phyloP scores from a whole-genome alignment of 2,329 filamentous ascomycete genomes.

The Fusarium nematophilum region DNA sequence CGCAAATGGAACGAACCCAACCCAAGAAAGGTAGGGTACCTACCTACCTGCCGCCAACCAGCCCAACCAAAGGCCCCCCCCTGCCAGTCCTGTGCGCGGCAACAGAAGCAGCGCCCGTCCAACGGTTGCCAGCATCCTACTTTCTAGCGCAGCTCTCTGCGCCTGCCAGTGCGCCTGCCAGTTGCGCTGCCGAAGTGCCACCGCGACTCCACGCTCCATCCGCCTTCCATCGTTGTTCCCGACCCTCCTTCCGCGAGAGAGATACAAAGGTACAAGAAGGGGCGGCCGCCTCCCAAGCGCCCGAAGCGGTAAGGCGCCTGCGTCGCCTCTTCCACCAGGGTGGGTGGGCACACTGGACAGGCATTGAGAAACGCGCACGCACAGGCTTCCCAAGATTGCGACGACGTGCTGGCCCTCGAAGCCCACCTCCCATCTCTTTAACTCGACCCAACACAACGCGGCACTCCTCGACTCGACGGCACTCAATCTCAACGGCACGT shows the following conservation, averaged over 20 bases:
- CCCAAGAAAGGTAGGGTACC: constrained; percentile 2
- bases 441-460: constrained; percentile 10
- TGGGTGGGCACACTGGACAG: constrained; percentile 15
- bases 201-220: constrained; percentile 22
- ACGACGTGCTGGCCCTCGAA: constrained; percentile 11
- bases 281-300: constrained; percentile 28
- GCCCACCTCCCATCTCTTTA: not conserved
- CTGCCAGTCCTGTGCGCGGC: constrained; percentile 20
- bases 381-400: constrained; percentile 32
- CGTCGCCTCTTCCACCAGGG: constrained; percentile 24
- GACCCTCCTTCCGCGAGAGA: constrained; percentile 11
- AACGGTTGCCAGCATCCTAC: constrained; percentile 31
- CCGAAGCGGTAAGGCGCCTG: constrained; percentile 44
- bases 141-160: constrained; percentile 35
- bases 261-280: not conserved
- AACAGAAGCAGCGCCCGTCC: constrained; percentile 21
- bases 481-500: constrained; percentile 37
- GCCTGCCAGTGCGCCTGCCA: constrained; percentile 25
- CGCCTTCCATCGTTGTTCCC: constrained; percentile 16
- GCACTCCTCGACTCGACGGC: constrained; percentile 34
- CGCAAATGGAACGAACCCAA: not conserved
- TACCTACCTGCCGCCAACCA: no score
- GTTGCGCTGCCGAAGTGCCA: constrained; percentile 25
- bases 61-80: no score
- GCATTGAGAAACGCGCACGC: constrained; percentile 32